Base-by-base conservation (phyloP, 805 yeast species). In the Metschnikowia continentalis region DNA sequence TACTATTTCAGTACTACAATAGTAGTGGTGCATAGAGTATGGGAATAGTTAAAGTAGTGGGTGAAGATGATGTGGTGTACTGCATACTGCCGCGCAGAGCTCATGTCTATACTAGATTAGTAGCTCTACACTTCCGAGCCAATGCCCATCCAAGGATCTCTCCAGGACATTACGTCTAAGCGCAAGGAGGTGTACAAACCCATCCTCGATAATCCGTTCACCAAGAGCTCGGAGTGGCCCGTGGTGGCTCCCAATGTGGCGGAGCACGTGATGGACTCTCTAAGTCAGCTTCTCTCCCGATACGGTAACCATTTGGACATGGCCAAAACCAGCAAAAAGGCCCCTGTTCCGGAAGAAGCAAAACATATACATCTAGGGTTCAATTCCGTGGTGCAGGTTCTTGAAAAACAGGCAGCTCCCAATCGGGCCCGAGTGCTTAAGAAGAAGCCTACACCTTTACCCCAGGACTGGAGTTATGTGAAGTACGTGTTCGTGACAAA, bases 111-210 rank as follows among this genome's bases (percentile, higher is more conserved):
- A 7, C 13, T 20, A 26, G 30, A 26, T 19, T 3, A 42, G 26
- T 13, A 8, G 17, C 6, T 38, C 17, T 38, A n/a, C 30, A 13
- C 15, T n/a, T 11, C 32, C 22, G 20, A 41, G 19, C 37, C 43
- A 41, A 41, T 15, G 47, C 11, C 47, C 22, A 36, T 36, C 5
- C 40, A 44, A 36, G 67, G 67, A 15, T 79, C 85, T 0, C 49
- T 83, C 13, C 81, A 77, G 54, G 77, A 74, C 20, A 52, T 74
- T 1, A 86, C 82, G 46, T 68, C 70, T 54, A 76, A 74, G 61
- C 69, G 79, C 48, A 73, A 76, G 54, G 83, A 81, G 54, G 81
- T 83, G 6, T 81, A 80, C 65, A 83, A 80, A 63, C 88, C 90
- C 0, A 68, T 85, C 2, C 67, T 85, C 19, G 84, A 83, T 30